phyloP scores from a whole-genome alignment of 192 early-diverging fungal species.

The Gigaspora rosea region DNA sequence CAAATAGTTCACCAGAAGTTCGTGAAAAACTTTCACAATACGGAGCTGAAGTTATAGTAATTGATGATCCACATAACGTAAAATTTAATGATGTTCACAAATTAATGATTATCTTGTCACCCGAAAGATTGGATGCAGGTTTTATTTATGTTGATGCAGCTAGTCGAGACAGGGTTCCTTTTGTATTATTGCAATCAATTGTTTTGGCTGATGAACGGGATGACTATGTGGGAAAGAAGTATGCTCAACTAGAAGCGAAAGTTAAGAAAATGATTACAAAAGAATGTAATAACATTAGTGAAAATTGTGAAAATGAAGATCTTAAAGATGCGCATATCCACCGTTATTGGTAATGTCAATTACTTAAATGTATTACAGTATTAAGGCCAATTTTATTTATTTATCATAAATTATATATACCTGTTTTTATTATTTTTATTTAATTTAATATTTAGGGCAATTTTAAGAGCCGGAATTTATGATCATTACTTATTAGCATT shows the following conservation, averaged over 20 bases:
- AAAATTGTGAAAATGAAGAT: background rate
- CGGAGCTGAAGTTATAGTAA: background rate
- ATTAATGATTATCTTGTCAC: constrained; percentile 3
- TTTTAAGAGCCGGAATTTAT: constrained; percentile 23
- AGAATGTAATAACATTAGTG: background rate
- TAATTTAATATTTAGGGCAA: background rate
- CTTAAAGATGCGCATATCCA: background rate
- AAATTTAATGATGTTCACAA: constrained; percentile 4
- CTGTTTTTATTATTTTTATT: background rate
- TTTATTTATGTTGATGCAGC: constrained; percentile 5
- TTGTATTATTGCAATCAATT: constrained; percentile 12
- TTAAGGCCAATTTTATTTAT: no score
- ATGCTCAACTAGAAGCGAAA: background rate
- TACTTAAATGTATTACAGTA: no score
- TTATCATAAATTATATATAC: no score
- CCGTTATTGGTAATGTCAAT: background rate
- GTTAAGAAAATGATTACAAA: background rate
- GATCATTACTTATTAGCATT: constrained; percentile 25
- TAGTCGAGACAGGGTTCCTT: background rate
- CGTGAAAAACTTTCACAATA: background rate
- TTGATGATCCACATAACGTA: constrained; percentile 7
- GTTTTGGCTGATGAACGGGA: constrained; percentile 4
- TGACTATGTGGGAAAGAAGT: constrained; percentile 7
- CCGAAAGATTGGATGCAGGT: constrained; percentile 19
- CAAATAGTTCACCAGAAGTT: background rate